Evolutionary conservation across 768 basidiomycete species (phyloP), one percentile per base, ranked within the genome.

Genomic region (Termitomyces sp.): DNA sequence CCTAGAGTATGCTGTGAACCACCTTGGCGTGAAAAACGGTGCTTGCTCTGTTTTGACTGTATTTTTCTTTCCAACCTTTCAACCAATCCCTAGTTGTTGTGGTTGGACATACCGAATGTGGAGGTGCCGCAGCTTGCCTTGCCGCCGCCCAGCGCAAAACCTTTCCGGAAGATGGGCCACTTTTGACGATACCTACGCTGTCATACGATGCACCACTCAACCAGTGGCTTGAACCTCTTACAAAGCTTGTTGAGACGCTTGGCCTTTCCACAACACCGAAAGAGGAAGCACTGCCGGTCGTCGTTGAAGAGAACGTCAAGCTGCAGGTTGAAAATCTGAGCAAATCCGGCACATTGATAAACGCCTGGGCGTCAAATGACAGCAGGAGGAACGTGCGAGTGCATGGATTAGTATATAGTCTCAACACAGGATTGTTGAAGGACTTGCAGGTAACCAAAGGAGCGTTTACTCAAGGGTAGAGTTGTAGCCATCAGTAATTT

Each of bases 31-130:
- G 24, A 76, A 87, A 73, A 89, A 95, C 78, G 83, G 92, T 92
- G 70, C 70, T 78, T 82, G 65, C 59, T 70, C 63, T 69, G 70
- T 67, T 69, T n/a, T 52, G 60, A 54, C 58, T 61, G 51, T 56
- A 22, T 37, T 6, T 54, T 62, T 57, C 61, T 61, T 73, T 67
- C 75, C 70, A 74, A 76, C 70, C 70, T 61, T 42, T n/a, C 18
- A 7, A 50, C 57, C 58, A 44, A 48, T 60, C 15, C 62, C 50
- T 66, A 93, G 91, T 95, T 60, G 76, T 92, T 61, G 75, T 95
- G 65, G 89, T 88, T 27, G 93, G 93, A 18, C 93, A 96, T 69
- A 85, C 87, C 12, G 76, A 84, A 57, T 96, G 93, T 68, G 93
- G 91, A 56, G 93, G 93, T 54, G 88, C 83, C 3, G 69, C 73